Conservation (phyloP, 164 flowering plant genomes). For the Houttuynia cordata region DNA sequence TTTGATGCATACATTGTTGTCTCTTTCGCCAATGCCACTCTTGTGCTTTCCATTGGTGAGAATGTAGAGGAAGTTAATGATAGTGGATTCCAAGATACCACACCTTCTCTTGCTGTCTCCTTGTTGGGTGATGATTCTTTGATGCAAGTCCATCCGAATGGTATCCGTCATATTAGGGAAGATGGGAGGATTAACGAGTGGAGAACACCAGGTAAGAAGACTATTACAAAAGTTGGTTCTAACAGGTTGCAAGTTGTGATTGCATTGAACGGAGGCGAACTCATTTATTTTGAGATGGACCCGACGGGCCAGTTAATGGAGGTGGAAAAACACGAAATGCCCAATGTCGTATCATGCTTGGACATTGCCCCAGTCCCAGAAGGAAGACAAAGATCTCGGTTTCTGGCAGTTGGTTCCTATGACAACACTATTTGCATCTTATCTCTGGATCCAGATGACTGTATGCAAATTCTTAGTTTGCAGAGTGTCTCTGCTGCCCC, state of each 20-base stretch:
- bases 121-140: conserved; percentile 93
- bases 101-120: conserved; percentile 93
- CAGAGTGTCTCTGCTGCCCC: conserved; percentile 96
- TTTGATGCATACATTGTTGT: conserved; percentile 99
- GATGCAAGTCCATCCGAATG: conserved; percentile 98
- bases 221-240: conserved; percentile 92
- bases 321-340: conserved; percentile 96
- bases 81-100: conserved; percentile 95
- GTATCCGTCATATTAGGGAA: conserved; percentile 97
- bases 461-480: conserved; percentile 85
- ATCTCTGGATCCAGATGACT: conserved; percentile 96
- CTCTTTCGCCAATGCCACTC: conserved; percentile 93
- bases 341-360: conserved; percentile 94
- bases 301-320: conserved; percentile 92
- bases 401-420: conserved; percentile 98
- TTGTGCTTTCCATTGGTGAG: conserved; percentile 98
- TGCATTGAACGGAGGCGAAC: conserved; percentile 96
- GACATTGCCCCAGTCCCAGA: conserved; percentile 99
- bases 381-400: conserved; percentile 95
- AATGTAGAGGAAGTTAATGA: conserved; percentile 98
- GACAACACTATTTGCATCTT: conserved; percentile 87
- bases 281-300: conserved; percentile 95
- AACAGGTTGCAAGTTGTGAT: conserved; percentile 94
- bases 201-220: conserved; percentile 98
- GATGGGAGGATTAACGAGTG: conserved; percentile 98